phyloP scores from a whole-genome alignment of 352 stramenopile species.

The Globisporangium apiculatum region DNA sequence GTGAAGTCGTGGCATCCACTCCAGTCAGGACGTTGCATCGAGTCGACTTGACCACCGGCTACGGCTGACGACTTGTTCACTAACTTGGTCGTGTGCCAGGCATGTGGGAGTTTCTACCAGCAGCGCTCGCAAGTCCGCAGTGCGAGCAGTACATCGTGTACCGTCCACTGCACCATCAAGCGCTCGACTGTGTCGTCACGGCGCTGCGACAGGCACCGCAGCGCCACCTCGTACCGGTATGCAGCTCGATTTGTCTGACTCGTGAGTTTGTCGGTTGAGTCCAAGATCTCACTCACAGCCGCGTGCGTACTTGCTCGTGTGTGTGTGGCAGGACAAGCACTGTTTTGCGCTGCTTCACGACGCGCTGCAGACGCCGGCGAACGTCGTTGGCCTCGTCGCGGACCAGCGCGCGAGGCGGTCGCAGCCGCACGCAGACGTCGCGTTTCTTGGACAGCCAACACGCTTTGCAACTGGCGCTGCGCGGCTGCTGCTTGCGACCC shows the following conservation, averaged over 20 bases:
- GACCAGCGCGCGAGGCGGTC: constrained; percentile 35
- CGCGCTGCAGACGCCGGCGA: constrained; percentile 13
- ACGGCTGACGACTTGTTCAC: not conserved
- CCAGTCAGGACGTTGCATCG: too few relatives aligned
- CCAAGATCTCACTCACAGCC: too few relatives aligned
- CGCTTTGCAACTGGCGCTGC: constrained; percentile 32
- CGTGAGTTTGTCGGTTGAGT: not conserved
- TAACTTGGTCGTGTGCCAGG: constrained; percentile 10
- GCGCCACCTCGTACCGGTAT: constrained; percentile 35
- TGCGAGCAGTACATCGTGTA: constrained; percentile 56
- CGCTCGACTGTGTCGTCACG: constrained; percentile 30
- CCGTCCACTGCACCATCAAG: constrained; percentile 34
- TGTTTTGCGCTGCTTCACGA: constrained; percentile 34
- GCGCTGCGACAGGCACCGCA: constrained; percentile 22
- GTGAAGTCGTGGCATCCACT: not conserved
- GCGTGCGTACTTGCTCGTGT: too few relatives aligned
- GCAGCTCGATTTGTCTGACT: not conserved
- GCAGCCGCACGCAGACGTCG: constrained; percentile 15
- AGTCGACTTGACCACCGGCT: too few relatives aligned
- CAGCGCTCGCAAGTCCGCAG: constrained; percentile 21
- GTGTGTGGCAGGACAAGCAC: constrained; percentile 34
- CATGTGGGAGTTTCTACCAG: constrained; percentile 51
- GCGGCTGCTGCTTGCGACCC: constrained; percentile 25
- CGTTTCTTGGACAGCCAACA: constrained; percentile 37
- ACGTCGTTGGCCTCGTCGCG: constrained; percentile 40